Conservation (phyloP, 2,329 filamentous ascomycete species). For the Exophiala phaeomuriformis region DNA sequence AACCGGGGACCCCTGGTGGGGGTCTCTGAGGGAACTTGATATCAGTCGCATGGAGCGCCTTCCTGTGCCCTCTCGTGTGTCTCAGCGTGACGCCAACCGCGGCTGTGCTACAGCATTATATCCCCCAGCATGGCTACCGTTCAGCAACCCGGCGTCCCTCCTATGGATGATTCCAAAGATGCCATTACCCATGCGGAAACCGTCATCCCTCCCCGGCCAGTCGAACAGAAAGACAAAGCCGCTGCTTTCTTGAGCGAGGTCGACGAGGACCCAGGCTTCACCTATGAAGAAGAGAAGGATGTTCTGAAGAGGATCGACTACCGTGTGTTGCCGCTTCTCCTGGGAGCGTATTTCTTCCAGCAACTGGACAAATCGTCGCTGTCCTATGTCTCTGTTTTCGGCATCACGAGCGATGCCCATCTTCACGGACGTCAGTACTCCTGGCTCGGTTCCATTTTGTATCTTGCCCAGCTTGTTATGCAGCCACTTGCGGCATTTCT, state of each 20-base stretch:
- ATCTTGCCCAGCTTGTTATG: conserved; percentile 59
- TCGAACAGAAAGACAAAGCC: conserved; percentile 36
- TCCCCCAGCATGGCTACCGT: background rate
- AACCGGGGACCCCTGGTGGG: background rate
- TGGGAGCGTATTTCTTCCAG: conserved; percentile 53
- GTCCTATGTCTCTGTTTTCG: conserved; percentile 56
- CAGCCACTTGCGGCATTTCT: conserved; percentile 47
- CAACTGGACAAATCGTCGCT: conserved; percentile 51
- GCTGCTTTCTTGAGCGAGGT: conserved; percentile 41
- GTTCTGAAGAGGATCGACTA: conserved; percentile 39
- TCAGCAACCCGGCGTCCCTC: background rate
- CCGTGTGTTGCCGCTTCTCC: conserved; percentile 45
- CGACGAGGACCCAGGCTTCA: conserved; percentile 37
- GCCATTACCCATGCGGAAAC: conserved; percentile 27
- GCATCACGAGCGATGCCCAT: conserved; percentile 48
- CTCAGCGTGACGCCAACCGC: background rate
- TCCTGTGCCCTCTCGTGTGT: background rate
- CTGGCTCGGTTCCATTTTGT: conserved; percentile 68
- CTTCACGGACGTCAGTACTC: conserved; percentile 51
- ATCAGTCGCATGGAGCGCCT: background rate
- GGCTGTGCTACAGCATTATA: background rate
- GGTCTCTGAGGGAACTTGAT: background rate
- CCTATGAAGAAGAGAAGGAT: conserved; percentile 34
- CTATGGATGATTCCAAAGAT: conserved; percentile 3
- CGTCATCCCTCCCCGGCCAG: background rate